Evolutionary conservation across 2,329 filamentous ascomycete species (phyloP).

Genomic region (Pseudogymnoascus sp.): DNA sequence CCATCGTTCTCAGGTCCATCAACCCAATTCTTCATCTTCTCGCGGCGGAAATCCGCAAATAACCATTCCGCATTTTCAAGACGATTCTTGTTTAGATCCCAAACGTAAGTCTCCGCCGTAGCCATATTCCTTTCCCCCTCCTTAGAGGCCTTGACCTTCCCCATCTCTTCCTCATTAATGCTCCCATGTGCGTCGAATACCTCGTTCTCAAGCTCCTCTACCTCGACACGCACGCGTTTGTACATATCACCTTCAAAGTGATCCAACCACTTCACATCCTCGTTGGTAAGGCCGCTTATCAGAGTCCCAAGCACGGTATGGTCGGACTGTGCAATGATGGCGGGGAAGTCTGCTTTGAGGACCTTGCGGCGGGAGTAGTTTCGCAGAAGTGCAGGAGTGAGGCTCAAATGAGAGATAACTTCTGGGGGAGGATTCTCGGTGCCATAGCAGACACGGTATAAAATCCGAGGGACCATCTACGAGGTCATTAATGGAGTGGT

Average conservation of each 20-base stretch:
- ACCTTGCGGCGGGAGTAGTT: slow-evolving; percentile 66
- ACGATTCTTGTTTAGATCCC: slow-evolving; percentile 33
- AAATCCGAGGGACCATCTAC: slow-evolving; percentile 4
- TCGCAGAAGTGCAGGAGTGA: slow-evolving; percentile 68
- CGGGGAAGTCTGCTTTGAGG: slow-evolving; percentile 66
- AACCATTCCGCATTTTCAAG: slow-evolving; percentile 80
- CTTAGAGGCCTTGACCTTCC: slow-evolving; percentile 11
- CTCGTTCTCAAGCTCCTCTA: slow-evolving; percentile 36
- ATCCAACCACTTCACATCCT: slow-evolving; percentile 68
- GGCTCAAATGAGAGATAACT: slow-evolving; percentile 40
- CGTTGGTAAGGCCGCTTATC: slow-evolving; percentile 68
- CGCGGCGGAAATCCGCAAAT: slow-evolving; percentile 69
- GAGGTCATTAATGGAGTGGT: neutral
- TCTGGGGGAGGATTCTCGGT: slow-evolving; percentile 10
- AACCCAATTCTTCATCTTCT: slow-evolving; percentile 54
- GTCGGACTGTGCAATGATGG: slow-evolving; percentile 49
- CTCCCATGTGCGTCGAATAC: slow-evolving; percentile 21
- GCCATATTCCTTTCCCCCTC: slow-evolving; percentile 38
- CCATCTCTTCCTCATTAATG: slow-evolving; percentile 10
- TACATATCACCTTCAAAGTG: slow-evolving; percentile 62
- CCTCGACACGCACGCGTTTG: slow-evolving; percentile 40
- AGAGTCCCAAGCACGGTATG: slow-evolving; percentile 64
- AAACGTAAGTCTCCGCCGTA: slow-evolving; percentile 58
- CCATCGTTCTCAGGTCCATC: slow-evolving; percentile 19
- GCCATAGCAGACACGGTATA: neutral